phyloP scores from a whole-genome alignment of 2,329 filamentous ascomycete genomes.

The Claviceps monticola region DNA sequence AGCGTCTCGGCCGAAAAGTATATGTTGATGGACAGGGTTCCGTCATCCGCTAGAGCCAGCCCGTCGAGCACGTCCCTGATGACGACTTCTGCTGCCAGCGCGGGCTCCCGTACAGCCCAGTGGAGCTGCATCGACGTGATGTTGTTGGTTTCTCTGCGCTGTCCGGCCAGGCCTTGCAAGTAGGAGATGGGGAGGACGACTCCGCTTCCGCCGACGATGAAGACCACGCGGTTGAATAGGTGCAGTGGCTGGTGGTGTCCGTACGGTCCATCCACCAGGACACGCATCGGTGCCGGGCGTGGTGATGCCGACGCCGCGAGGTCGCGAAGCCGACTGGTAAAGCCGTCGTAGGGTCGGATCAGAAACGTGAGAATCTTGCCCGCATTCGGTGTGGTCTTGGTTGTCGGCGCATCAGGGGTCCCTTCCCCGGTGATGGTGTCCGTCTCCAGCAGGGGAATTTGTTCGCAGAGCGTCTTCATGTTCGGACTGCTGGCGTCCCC shows the following conservation, averaged over 20 bases:
- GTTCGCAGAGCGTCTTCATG: conserved; percentile 15
- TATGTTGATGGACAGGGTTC: conserved; percentile 21
- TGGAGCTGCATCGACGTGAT: conserved; percentile 20
- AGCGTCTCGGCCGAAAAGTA: conserved; percentile 18
- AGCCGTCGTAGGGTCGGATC: conserved; percentile 32
- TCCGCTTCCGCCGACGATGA: conserved; percentile 31
- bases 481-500: conserved; percentile 6
- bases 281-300: conserved; percentile 14
- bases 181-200: conserved; percentile 29
- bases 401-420: neutral
- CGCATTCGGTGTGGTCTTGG: neutral
- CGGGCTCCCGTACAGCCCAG: conserved; percentile 30
- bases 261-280: conserved; percentile 32
- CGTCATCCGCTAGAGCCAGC: conserved; percentile 8
- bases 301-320: conserved; percentile 14
- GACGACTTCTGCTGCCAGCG: conserved; percentile 22
- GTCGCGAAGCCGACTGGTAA: conserved; percentile 24
- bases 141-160: conserved; percentile 5
- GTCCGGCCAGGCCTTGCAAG: conserved; percentile 14
- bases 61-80: conserved; percentile 18
- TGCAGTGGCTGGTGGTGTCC: conserved; percentile 25
- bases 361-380: conserved; percentile 23
- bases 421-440: conserved; percentile 2
- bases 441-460: conserved; percentile 18
- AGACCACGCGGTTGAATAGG: conserved; percentile 25